Base-by-base conservation (phyloP, 108 stramenopile species). In the Cyclotella kingstonii region DNA sequence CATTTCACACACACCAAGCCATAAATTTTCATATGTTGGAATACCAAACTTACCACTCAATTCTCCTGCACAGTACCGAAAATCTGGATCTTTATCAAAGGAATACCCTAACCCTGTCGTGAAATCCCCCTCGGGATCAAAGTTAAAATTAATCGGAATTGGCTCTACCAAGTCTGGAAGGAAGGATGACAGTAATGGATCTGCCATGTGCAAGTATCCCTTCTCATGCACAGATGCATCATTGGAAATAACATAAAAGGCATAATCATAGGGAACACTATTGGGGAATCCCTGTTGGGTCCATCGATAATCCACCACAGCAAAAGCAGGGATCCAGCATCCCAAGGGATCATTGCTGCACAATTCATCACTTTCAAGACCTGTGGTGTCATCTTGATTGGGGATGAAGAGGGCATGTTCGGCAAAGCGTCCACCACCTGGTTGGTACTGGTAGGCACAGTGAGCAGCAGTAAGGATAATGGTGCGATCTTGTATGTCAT, bases 361-460 rank as follows among this genome's bases (percentile, higher is more conserved):
- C n/a, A 50, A n/a, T 12, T 76, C 53, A 49, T 76, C 54, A 26
- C 54, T 61, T n/a, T 39, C 26, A 22, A 15, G 34, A 21, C 54
- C 67, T 9, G 41, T 55, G 18, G 67, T 68, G 25, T 63, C 66
- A 11, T 52, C 62, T 47, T 76, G 75, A 30, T 58, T 44, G 35
- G 66, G 75, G 21, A 76, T 68, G 50, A 68, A 76, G 21, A 76
- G 26, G 9, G 74, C 74, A 27, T 67, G 51, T 36, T 63, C 63
- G 17, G 75, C 67, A 52, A 68, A 76, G 17, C 50, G 18, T 38
- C 60, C 60, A n/a, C 62, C 75, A n/a, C 11, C 3, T 3, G 35
- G 33, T 36, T 27, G 26, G 48, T 68, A 57, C 62, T 74, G 53
- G 34, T 61, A 74, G 27, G 67, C 75, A 33, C 75, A 76, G 38